Percentiles rank a stretch among this genome's conserved stretches.
Evolutionary conservation across 441 rosid species (phyloP).

Genomic region (Mallotus repandus): DNA sequence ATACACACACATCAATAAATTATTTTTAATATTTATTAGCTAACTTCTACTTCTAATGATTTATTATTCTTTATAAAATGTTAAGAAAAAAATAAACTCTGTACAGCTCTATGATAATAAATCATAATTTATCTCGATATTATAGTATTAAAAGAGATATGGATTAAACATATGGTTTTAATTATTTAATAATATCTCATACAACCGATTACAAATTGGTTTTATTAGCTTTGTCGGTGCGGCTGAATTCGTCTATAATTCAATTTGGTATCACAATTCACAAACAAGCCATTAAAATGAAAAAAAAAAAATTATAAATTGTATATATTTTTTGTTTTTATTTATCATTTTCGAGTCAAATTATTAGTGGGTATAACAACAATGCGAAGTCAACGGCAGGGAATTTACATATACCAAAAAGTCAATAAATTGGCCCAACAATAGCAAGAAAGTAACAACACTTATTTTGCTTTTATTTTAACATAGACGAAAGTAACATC

Average conservation of each 20-base stretch:
- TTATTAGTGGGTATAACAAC: neutral
- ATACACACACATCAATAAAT: too few species aligned
- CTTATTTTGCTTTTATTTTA: neutral
- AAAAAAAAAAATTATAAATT: neutral
- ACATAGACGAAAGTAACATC: neutral
- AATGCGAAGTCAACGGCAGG: neutral
- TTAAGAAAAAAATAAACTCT: too few species aligned
- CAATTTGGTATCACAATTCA: neutral
- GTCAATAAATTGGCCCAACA: neutral
- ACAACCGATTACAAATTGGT: too few species aligned
- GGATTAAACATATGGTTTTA: too few species aligned
- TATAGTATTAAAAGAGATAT: too few species aligned
- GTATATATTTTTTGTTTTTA: neutral
- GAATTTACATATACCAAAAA: neutral
- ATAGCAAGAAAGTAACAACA: neutral
- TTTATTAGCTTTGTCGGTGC: constrained; percentile 1
- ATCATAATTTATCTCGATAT: too few species aligned
- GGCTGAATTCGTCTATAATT: neutral
- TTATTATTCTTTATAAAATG: too few species aligned
- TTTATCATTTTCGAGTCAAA: neutral
- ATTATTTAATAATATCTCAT: too few species aligned
- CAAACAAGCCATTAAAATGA: neutral
- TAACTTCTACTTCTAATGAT: too few species aligned
- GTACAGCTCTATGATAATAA: too few species aligned
- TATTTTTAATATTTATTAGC: too few species aligned